phyloP scores from a whole-genome alignment of 345 rosid species.

The Salix dunnii region DNA sequence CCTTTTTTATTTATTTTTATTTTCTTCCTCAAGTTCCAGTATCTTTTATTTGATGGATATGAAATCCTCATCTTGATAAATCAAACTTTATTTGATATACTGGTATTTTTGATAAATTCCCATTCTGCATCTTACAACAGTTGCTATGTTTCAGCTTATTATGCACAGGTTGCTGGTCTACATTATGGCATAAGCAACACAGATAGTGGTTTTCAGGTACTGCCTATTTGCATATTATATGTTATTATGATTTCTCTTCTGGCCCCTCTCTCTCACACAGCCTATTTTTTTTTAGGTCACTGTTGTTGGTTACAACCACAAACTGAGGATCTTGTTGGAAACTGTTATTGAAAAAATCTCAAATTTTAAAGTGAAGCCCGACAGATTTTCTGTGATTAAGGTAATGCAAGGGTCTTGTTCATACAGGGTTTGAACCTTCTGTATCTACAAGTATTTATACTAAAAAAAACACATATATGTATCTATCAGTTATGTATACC shows the following conservation, averaged over 20 bases:
- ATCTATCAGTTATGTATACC: too few relatives aligned
- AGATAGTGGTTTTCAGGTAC: conserved; percentile 75
- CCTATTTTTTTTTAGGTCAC: conserved; percentile 43
- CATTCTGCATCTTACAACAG: neutral
- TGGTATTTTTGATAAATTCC: too few relatives aligned
- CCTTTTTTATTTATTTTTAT: neutral
- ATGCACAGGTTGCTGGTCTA: conserved; percentile 92
- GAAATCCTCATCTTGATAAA: too few relatives aligned
- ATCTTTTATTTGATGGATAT: too few relatives aligned
- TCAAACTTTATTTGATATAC: too few relatives aligned
- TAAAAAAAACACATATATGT: too few relatives aligned
- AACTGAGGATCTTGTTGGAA: conserved; percentile 72
- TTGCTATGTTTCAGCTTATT: conserved; percentile 60
- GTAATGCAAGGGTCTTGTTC: conserved; percentile 30
- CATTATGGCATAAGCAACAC: conserved; percentile 47
- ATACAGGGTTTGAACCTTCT: too few relatives aligned
- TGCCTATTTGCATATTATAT: conserved; percentile 3
- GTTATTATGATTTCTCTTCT: conserved; percentile 5
- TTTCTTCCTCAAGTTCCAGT: neutral
- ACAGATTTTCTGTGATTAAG: conserved; percentile 85
- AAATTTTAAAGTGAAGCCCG: conserved; percentile 67
- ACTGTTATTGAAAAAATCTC: conserved; percentile 63
- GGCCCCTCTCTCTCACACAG: neutral
- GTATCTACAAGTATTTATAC: too few relatives aligned
- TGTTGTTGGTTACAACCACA: conserved; percentile 84